A percentile compares a stretch with the other conserved stretches of the same genome.
phyloP scores from a whole-genome alignment of 1,284 basidiomycete species.

The Ceratorhiza oryzae-sativae region DNA sequence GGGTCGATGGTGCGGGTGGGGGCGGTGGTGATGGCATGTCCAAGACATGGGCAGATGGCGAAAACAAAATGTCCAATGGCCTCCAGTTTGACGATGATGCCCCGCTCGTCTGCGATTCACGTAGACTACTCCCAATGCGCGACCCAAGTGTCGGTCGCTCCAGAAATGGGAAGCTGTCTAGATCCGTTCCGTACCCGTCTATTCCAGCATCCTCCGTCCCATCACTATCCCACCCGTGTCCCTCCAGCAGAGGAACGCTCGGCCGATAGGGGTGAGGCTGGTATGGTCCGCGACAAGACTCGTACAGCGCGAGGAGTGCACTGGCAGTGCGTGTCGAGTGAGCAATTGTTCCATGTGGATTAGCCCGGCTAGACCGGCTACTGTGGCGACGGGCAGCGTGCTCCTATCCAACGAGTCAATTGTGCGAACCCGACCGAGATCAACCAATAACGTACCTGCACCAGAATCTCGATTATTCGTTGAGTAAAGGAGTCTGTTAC shows the following conservation, averaged over 20 bases:
- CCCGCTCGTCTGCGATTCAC: constrained; percentile 21
- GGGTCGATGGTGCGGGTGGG: constrained; percentile 35
- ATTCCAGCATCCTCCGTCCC: constrained; percentile 36
- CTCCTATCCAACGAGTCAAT: constrained; percentile 23
- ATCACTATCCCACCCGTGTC: constrained; percentile 35
- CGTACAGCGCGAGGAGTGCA: constrained; percentile 35
- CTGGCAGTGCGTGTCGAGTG: constrained; percentile 35
- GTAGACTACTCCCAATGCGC: constrained; percentile 37
- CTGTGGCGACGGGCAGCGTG: constrained; percentile 34
- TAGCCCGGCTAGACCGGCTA: constrained; percentile 21
- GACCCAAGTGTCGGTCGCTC: constrained; percentile 26
- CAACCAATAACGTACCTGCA: constrained; percentile 19
- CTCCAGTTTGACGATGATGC: constrained; percentile 21
- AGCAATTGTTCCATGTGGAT: constrained; percentile 8
- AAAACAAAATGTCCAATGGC: constrained; percentile 32
- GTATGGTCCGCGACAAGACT: constrained; percentile 29
- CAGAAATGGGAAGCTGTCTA: constrained; percentile 12
- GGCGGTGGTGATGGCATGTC: constrained; percentile 33
- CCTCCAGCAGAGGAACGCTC: constrained; percentile 25
- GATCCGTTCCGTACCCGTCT: constrained; percentile 25
- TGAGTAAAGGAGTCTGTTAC: constrained; percentile 38
- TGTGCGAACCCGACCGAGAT: background rate
- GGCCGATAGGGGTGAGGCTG: constrained; percentile 9
- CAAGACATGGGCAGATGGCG: constrained; percentile 6
- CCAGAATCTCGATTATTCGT: constrained; percentile 36